phyloP scores from a whole-genome alignment of 2,329 filamentous ascomycete species.

The Colletotrichum echinochloae region DNA sequence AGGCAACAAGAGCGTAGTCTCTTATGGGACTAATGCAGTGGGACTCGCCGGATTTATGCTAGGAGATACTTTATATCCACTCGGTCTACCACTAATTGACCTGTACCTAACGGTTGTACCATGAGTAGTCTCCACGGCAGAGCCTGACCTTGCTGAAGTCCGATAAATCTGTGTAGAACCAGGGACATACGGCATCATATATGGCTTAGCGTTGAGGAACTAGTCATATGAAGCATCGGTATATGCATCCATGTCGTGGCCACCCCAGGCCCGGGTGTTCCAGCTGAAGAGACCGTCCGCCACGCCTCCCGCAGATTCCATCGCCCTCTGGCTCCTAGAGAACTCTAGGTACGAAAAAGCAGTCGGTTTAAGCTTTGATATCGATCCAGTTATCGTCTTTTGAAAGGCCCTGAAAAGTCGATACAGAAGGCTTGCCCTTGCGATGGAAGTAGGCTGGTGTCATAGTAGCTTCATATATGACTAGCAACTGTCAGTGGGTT shows the following conservation, averaged over 20 bases:
- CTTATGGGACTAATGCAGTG: conserved; percentile 64
- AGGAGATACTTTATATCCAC: conserved; percentile 65
- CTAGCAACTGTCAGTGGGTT: no score
- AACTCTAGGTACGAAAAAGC: conserved; percentile 60
- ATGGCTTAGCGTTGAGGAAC: conserved; percentile 53
- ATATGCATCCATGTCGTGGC: conserved; percentile 42
- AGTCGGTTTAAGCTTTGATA: conserved; percentile 52
- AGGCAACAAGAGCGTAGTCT: conserved; percentile 34
- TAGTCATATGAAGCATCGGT: conserved; percentile 38
- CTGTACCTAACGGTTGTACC: conserved; percentile 68
- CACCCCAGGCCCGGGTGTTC: conserved; percentile 51
- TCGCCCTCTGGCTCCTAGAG: conserved; percentile 50
- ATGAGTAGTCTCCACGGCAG: conserved; percentile 70
- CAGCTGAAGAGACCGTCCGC: conserved; percentile 54
- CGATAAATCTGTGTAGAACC: conserved; percentile 66
- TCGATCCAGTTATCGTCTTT: conserved; percentile 57
- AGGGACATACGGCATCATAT: conserved; percentile 57
- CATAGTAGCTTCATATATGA: no score
- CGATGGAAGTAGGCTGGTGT: conserved; percentile 47
- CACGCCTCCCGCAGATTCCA: conserved; percentile 35
- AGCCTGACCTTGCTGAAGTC: conserved; percentile 72
- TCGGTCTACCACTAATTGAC: conserved; percentile 65
- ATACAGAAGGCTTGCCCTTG: conserved; percentile 56
- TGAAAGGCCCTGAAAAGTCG: conserved; percentile 62
- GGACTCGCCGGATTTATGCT: conserved; percentile 64